Percentiles rank a stretch among this genome's conserved stretches.
phyloP scores from a whole-genome alignment of 1,139 yeast species.

The Zhuliangozyma blackwelliae region DNA sequence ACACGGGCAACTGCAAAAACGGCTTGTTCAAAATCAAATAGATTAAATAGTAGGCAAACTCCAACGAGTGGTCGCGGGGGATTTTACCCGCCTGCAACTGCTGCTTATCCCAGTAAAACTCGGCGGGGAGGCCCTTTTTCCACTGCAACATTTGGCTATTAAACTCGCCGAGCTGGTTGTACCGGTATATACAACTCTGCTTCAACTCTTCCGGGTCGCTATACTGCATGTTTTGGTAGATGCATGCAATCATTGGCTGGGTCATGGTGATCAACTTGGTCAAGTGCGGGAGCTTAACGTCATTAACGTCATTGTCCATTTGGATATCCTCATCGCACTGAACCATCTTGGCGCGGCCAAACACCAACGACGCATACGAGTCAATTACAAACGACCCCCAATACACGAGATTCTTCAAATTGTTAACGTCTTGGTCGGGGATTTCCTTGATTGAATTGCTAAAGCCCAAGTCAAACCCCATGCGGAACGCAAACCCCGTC shows the following conservation, averaged over 20 bases:
- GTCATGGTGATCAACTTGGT: conserved; percentile 3
- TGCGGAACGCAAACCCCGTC: conserved; percentile 8
- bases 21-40: conserved; percentile 9
- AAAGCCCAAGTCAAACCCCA: conserved; percentile 10
- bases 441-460: conserved; percentile 3
- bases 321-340: conserved; percentile 1
- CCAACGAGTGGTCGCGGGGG: conserved; percentile 5
- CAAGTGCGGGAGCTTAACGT: conserved; percentile 4
- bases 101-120: conserved; percentile 5
- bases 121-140: conserved; percentile 3
- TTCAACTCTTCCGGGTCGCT: conserved; percentile 7
- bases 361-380: conserved; percentile 6
- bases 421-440: conserved; percentile 2
- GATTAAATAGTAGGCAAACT: conserved; percentile 7
- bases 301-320: conserved; percentile 2
- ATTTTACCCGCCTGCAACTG: conserved; percentile 1
- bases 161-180: conserved; percentile 4
- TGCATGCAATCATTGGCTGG: conserved; percentile 7
- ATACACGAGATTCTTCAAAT: conserved; percentile 4
- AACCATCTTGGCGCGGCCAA: conserved; percentile 9
- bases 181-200: conserved; percentile 5
- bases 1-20: conserved; percentile 6
- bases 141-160: conserved; percentile 5
- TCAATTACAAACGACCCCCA: conserved; percentile 10
- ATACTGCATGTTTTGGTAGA: conserved; percentile 7